Base-by-base conservation (phyloP, 2,329 filamentous ascomycete species). In the Zymoseptoria brevis region DNA sequence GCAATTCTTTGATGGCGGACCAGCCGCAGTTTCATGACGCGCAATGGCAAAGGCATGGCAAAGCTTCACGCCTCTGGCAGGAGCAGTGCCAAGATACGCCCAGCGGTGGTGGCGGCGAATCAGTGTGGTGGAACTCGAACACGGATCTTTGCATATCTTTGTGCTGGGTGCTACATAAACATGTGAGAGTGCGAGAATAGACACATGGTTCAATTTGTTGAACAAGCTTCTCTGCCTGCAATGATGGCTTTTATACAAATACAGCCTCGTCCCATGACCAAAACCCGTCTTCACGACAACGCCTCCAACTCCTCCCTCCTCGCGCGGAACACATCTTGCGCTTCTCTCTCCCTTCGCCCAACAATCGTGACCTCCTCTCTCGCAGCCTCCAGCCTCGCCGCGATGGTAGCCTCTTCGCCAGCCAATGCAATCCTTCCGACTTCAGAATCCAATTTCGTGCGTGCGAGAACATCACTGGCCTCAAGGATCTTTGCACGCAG, bases 311-410 rank as follows among this genome's bases (percentile, higher is more conserved):
- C 94, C 53, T 91, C 89, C 75, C 83, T 90, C 60, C 85, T 83
- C 64, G 77, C 78, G 67, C 89, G 83, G 72, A 94, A 99, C 68
- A 87, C 73, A 64, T 96, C 91, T 75, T 99, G 94, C 6, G 90
- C 91, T 75, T 96, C 90, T 60, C 92, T 81, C 77, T 97, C 93
- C 63, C 93, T 81, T 67, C 84, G 84, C 66, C 85, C 89, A 8
- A 97, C 83, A 67, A 89, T 89, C 6, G 80, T 82, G 21, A 96
- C 91, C 73, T 96, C 91, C n/a, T 89, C 87, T 55, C 91, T 83
- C 59, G 96, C 76, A 9, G 81, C 80, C 65, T 88, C 88, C 56
- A 97, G 76, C 29, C 94, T 81, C 57, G 85, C 81, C 52, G 80
- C 79, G 59, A 96, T 81, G 0, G 88, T 89, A 4, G 86, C 86